A percentile compares a stretch with the other conserved stretches of the same genome.
Conservation (phyloP, 192 early-diverging fungal genomes). For the Oehlia diaphana region DNA sequence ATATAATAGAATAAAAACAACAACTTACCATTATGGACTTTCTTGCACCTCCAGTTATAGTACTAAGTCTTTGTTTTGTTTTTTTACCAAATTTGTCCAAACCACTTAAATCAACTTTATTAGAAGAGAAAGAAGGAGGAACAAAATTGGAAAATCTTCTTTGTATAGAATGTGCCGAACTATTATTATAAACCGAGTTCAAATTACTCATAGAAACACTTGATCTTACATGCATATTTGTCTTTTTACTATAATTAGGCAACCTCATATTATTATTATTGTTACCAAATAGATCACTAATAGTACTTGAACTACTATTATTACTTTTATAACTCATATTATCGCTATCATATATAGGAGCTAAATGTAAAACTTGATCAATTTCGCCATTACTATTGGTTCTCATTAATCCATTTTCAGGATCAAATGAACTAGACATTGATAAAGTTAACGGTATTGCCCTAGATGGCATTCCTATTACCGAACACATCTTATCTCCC, state of each 20-base stretch:
- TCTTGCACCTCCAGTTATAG: conserved; percentile 1
- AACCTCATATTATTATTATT: background rate
- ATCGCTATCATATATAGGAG: background rate
- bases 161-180: background rate
- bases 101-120: background rate
- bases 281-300: background rate
- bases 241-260: background rate
- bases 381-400: background rate
- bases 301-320: background rate
- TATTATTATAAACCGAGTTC: background rate
- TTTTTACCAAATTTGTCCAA: conserved; percentile 1
- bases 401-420: background rate
- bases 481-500: background rate
- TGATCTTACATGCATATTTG: background rate
- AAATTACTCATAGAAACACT: background rate
- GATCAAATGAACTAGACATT: background rate
- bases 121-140: background rate
- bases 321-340: background rate
- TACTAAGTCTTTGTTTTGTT: conserved; percentile 2
- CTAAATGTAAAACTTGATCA: background rate
- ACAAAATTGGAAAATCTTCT: background rate
- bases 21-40: conserved; percentile 19
- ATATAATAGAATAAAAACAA: background rate
- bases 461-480: conserved; percentile 12
- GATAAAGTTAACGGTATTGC: background rate